These are phyloP conservation scores for Orbilia blumenaviensis DNA, from an alignment of 2,329 filamentous ascomycete species.

Conservation along the genomic window DNA sequence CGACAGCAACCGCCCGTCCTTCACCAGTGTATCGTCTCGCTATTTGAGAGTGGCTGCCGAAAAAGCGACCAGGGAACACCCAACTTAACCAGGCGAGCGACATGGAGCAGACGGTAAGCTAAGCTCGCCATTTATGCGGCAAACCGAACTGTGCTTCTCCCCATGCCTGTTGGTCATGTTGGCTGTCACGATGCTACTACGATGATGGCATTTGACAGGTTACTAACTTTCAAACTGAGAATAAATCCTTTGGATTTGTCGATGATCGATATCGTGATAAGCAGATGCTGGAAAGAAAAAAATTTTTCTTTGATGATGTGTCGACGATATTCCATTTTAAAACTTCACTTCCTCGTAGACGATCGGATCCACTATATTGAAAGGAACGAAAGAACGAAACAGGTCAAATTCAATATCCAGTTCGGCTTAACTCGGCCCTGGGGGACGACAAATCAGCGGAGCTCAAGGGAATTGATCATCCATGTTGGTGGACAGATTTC, in stretches of 20 bases:
- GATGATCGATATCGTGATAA: slow-evolving; percentile 27
- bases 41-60: slow-evolving; percentile 48
- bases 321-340: slow-evolving; percentile 8
- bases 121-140: slow-evolving; percentile 36
- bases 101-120: slow-evolving; percentile 43
- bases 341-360: not conserved
- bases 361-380: slow-evolving; percentile 48
- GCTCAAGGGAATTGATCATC: slow-evolving; percentile 51
- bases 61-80: slow-evolving; percentile 52
- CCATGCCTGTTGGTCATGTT: slow-evolving; percentile 22
- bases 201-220: slow-evolving; percentile 25
- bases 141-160: slow-evolving; percentile 27
- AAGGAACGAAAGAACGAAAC: not conserved
- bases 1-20: slow-evolving; percentile 30
- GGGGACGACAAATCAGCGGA: slow-evolving; percentile 44
- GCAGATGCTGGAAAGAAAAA: slow-evolving; percentile 10
- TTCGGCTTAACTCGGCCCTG: slow-evolving; percentile 52
- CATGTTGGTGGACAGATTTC: slow-evolving; percentile 30
- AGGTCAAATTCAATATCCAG: slow-evolving; percentile 7
- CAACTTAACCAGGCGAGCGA: slow-evolving; percentile 54
- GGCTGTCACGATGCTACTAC: slow-evolving; percentile 3
- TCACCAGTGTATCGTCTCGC: slow-evolving; percentile 5
- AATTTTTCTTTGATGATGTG: not conserved
- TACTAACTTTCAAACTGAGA: not conserved
- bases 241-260: not conserved